phyloP scores from a whole-genome alignment of 805 yeast genomes.

The Suhomyces pyralidae region DNA sequence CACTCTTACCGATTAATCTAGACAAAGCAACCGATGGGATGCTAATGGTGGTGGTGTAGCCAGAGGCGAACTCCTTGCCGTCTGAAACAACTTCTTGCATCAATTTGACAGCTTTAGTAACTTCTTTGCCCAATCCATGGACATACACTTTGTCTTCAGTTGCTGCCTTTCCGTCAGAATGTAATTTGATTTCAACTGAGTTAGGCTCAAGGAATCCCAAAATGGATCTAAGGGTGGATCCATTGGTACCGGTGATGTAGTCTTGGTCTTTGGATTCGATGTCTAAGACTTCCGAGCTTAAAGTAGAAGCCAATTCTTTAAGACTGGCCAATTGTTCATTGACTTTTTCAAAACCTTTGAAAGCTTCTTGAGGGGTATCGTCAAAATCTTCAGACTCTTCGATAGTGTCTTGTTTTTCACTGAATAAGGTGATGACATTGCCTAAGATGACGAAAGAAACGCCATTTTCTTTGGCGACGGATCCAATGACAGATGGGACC shows the following conservation, averaged over 20 bases:
- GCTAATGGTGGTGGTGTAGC: constrained; percentile 45
- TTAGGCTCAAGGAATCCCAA: constrained; percentile 34
- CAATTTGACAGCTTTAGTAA: constrained; percentile 50
- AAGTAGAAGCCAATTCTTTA: constrained; percentile 54
- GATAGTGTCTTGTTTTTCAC: constrained; percentile 46
- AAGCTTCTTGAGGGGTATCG: constrained; percentile 56
- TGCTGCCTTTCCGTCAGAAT: constrained; percentile 32
- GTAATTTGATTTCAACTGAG: constrained; percentile 47
- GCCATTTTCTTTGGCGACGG: constrained; percentile 43
- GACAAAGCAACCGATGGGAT: constrained; percentile 70
- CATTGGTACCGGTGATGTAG: constrained; percentile 58
- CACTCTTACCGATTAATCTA: constrained; percentile 87
- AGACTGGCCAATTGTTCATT: constrained; percentile 53
- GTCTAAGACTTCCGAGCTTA: constrained; percentile 49
- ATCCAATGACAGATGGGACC: constrained; percentile 40
- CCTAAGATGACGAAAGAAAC: constrained; percentile 63
- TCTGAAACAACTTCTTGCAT: constrained; percentile 55
- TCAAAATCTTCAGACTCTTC: constrained; percentile 48
- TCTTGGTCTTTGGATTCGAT: constrained; percentile 57
- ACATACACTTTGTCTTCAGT: constrained; percentile 55
- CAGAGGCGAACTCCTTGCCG: constrained; percentile 48
- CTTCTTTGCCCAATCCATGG: constrained; percentile 68
- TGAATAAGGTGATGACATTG: constrained; percentile 52
- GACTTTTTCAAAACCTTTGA: constrained; percentile 51
- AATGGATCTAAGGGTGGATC: constrained; percentile 52